Percentiles rank a stretch among this genome's conserved stretches.
These are phyloP conservation scores for Saccharum hybrid DNA, from an alignment of 202 grass and related monocot species.

Conservation along the genomic window DNA sequence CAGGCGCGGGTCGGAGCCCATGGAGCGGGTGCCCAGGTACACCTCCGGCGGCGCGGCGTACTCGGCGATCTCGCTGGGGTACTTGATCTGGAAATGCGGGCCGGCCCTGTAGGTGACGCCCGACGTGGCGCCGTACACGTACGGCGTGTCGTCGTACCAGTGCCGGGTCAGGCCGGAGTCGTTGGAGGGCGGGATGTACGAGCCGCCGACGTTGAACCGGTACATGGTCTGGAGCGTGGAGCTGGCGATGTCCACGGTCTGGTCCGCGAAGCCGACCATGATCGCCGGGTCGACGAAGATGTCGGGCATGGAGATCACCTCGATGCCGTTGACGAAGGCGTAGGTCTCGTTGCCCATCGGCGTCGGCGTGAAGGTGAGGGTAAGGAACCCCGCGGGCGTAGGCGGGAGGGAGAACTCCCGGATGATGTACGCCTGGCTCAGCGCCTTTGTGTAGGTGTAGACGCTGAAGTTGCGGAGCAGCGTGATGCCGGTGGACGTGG, in stretches of 20 bases:
- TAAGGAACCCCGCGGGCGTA: conserved; percentile 51
- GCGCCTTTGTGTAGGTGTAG: conserved; percentile 67
- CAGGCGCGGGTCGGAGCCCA: conserved; percentile 72
- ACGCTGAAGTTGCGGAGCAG: conserved; percentile 90
- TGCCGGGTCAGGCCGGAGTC: conserved; percentile 65
- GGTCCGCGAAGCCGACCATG: conserved; percentile 73
- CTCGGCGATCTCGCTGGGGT: conserved; percentile 50
- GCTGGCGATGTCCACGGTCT: conserved; percentile 56
- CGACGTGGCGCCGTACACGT: conserved; percentile 56
- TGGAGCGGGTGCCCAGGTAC: conserved; percentile 71
- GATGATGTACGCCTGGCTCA: conserved; percentile 68
- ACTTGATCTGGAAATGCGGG: conserved; percentile 52
- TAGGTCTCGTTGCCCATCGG: conserved; percentile 61
- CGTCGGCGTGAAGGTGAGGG: conserved; percentile 67
- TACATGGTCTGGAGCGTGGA: conserved; percentile 73
- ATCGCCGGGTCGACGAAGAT: conserved; percentile 60
- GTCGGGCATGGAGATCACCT: conserved; percentile 87
- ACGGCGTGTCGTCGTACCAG: conserved; percentile 92
- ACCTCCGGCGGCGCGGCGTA: conserved; percentile 64
- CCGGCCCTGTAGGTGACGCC: conserved; percentile 62
- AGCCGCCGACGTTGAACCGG: conserved; percentile 81
- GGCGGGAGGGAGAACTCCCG: conserved; percentile 74
- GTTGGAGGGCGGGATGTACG: conserved; percentile 62
- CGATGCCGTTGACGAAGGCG: conserved; percentile 85
- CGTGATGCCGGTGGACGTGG: conserved; percentile 57